A percentile compares a stretch with the other conserved stretches of the same genome.
Conservation (phyloP, 2,329 filamentous ascomycete species). For the Chaetomiaceae sp. region DNA sequence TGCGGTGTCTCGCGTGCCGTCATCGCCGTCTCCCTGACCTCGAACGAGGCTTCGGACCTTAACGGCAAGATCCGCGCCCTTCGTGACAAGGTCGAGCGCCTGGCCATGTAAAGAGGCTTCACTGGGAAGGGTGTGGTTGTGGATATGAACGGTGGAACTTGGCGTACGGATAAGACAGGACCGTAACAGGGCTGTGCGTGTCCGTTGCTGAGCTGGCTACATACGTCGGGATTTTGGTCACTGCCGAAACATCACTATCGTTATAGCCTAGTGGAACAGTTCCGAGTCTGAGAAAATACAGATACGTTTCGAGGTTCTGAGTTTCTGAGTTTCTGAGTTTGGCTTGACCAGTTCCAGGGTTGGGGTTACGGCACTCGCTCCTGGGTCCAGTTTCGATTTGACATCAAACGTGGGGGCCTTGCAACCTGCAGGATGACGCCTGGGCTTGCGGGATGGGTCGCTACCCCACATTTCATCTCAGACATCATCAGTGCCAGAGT, state of each 20-base stretch:
- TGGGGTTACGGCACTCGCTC: constrained; percentile 10
- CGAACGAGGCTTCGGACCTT: constrained; percentile 85
- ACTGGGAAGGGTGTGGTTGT: not conserved
- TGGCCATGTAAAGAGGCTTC: constrained; percentile 68
- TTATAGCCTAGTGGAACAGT: constrained; percentile 7
- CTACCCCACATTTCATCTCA: constrained; percentile 15
- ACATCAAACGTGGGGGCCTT: constrained; percentile 9
- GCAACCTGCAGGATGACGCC: constrained; percentile 13
- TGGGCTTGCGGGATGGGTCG: not conserved
- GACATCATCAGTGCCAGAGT: constrained; percentile 17
- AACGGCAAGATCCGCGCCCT: constrained; percentile 80
- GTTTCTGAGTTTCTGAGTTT: not conserved
- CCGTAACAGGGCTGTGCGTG: constrained; percentile 3
- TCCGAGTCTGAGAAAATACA: constrained; percentile 1
- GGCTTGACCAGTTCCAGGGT: too few relatives aligned
- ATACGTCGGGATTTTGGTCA: not conserved
- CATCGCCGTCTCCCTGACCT: constrained; percentile 83
- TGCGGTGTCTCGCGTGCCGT: constrained; percentile 86
- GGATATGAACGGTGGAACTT: not conserved
- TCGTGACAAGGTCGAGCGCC: constrained; percentile 92
- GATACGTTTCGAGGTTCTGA: not conserved
- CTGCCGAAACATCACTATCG: not conserved
- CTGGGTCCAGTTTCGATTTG: not conserved
- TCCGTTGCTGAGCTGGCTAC: not conserved
- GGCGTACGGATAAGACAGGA: not conserved